A percentile compares a stretch with the other conserved stretches of the same genome.
Conservation (phyloP, 2,329 filamentous ascomycete species). For the Zasmidium angulare region DNA sequence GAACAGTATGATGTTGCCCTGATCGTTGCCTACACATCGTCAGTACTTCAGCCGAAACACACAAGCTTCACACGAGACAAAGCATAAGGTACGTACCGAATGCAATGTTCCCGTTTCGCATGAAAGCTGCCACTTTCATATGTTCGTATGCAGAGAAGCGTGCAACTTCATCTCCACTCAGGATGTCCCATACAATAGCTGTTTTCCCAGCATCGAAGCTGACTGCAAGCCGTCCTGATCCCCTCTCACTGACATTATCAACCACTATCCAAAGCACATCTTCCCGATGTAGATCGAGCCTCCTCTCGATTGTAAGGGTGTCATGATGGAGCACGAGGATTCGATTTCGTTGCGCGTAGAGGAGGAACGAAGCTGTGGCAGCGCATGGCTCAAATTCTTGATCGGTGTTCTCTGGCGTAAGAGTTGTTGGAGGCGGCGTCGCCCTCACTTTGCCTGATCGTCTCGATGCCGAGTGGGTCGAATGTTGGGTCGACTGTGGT, state of each 20-base stretch:
- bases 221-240: slow-evolving; percentile 80
- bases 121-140: slow-evolving; percentile 84
- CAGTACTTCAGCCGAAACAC: background rate
- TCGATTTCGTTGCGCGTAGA: slow-evolving; percentile 79
- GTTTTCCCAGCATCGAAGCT: slow-evolving; percentile 91
- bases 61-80: background rate
- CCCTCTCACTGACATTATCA: slow-evolving; percentile 86
- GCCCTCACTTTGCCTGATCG: slow-evolving; percentile 16
- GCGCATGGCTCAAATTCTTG: slow-evolving; percentile 78
- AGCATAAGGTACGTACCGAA: slow-evolving; percentile 68
- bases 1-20: slow-evolving; percentile 92
- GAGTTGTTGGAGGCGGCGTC: slow-evolving; percentile 43
- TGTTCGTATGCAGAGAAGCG: slow-evolving; percentile 91
- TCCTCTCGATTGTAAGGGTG: slow-evolving; percentile 81
- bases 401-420: slow-evolving; percentile 48
- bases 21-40: slow-evolving; percentile 69
- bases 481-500: slow-evolving; percentile 31
- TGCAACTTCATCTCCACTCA: slow-evolving; percentile 85
- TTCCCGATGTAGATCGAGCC: slow-evolving; percentile 80
- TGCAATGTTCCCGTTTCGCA: slow-evolving; percentile 93
- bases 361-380: slow-evolving; percentile 84
- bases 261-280: slow-evolving; percentile 82
- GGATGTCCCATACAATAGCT: slow-evolving; percentile 93
- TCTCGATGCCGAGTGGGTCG: slow-evolving; percentile 15
- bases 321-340: slow-evolving; percentile 91